Evolutionary conservation across 257 asterid genomes (phyloP).

Genomic region (Osmanthus fragrans): DNA sequence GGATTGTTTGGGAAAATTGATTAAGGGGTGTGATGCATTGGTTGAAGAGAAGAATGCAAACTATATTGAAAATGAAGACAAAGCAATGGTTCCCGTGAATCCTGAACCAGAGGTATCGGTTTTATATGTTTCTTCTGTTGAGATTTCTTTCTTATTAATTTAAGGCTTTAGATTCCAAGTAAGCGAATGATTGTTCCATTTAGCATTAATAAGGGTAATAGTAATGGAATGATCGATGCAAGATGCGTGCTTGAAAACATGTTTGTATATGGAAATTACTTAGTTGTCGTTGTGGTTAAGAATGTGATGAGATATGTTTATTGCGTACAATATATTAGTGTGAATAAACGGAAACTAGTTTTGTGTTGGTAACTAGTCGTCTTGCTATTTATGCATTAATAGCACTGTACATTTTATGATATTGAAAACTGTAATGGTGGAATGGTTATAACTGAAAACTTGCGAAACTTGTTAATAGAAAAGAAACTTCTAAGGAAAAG

Average conservation of each 20-base stretch:
- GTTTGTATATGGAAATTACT: background rate
- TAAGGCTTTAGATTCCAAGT: background rate
- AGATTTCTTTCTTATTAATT: background rate
- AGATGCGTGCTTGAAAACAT: background rate
- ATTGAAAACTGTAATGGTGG: background rate
- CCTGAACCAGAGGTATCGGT: conserved; percentile 31
- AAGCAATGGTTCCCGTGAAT: conserved; percentile 24
- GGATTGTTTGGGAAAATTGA: conserved; percentile 16
- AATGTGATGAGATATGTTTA: background rate
- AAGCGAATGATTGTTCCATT: conserved; percentile 21
- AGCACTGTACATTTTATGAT: background rate
- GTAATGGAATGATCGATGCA: background rate
- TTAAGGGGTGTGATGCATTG: conserved; percentile 34
- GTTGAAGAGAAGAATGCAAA: conserved; percentile 35
- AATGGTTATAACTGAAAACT: background rate
- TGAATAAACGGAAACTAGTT: background rate
- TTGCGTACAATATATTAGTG: background rate
- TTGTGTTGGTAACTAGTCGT: background rate
- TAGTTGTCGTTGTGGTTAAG: background rate
- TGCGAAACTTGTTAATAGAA: background rate
- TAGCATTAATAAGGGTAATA: background rate
- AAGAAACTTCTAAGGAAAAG: background rate
- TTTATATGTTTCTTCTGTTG: background rate
- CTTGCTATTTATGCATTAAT: background rate
- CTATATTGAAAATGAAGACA: conserved; percentile 24